phyloP scores from a whole-genome alignment of 129 eudicot species.

The Escallonia herrerae region DNA sequence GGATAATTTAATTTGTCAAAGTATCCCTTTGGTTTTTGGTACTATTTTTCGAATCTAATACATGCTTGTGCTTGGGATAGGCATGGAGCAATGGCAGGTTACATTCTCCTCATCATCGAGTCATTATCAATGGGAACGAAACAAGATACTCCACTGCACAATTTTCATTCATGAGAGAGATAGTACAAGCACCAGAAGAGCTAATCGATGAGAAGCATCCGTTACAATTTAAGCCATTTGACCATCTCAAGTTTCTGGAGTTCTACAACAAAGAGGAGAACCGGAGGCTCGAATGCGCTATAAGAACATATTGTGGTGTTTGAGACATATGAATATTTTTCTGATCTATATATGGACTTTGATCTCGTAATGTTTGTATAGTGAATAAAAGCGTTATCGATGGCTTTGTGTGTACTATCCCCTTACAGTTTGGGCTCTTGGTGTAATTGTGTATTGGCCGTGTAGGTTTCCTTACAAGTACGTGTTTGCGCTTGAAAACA shows the following conservation, averaged over 20 bases:
- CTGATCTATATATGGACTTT: neutral
- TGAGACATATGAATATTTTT: slow-evolving; percentile 25
- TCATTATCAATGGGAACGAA: slow-evolving; percentile 58
- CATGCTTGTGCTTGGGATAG: slow-evolving; percentile 12
- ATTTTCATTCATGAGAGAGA: slow-evolving; percentile 58
- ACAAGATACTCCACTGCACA: slow-evolving; percentile 59
- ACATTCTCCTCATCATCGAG: slow-evolving; percentile 63
- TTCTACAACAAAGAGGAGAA: slow-evolving; percentile 50
- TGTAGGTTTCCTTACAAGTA: neutral
- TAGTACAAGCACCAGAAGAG: slow-evolving; percentile 52
- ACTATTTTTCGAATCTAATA: no score
- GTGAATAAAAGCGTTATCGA: no score
- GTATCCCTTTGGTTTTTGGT: no score
- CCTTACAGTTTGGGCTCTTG: neutral
- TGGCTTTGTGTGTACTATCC: no score
- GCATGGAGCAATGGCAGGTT: slow-evolving; percentile 81
- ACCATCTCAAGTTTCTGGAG: slow-evolving; percentile 46
- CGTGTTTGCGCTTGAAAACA: no score
- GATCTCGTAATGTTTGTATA: no score
- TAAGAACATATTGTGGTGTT: slow-evolving; percentile 50
- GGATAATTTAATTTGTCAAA: no score
- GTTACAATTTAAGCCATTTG: slow-evolving; percentile 50
- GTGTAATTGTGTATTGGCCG: neutral
- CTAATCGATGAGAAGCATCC: slow-evolving; percentile 63
- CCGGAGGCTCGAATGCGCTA: slow-evolving; percentile 40